phyloP scores from a whole-genome alignment of 2,329 filamentous ascomycete genomes.

The Aspergillus pseudoviridinutans region DNA sequence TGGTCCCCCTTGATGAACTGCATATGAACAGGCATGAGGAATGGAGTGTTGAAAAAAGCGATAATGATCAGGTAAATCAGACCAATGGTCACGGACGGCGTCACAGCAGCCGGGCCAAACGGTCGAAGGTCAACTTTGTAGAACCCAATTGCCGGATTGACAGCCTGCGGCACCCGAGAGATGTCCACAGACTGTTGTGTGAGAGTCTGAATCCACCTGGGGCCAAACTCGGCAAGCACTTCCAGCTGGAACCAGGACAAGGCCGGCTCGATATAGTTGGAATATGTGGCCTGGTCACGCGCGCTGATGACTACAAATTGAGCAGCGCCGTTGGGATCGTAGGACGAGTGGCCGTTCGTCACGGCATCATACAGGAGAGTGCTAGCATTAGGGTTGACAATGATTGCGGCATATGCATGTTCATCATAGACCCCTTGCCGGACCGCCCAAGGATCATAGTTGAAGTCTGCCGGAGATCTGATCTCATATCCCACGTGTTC shows the following conservation, averaged over 20 bases:
- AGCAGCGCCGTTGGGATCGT: constrained; percentile 57
- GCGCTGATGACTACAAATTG: constrained; percentile 55
- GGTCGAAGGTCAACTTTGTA: constrained; percentile 56
- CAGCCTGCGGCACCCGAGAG: constrained; percentile 47
- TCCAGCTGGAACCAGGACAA: constrained; percentile 46
- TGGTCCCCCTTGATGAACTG: constrained; percentile 54
- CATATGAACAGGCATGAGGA: constrained; percentile 61
- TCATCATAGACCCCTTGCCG: constrained; percentile 58
- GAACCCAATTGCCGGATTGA: constrained; percentile 56
- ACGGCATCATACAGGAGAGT: constrained; percentile 54
- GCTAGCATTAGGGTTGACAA: constrained; percentile 61
- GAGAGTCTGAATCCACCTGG: constrained; percentile 34
- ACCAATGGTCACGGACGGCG: constrained; percentile 58
- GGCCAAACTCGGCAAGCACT: constrained; percentile 48
- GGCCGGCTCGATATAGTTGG: constrained; percentile 52
- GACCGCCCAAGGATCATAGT: constrained; percentile 54
- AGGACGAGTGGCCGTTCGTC: constrained; percentile 52
- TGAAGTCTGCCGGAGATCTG: constrained; percentile 49
- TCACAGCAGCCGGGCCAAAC: constrained; percentile 52
- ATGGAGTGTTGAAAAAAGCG: constrained; percentile 63
- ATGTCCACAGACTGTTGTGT: constrained; percentile 40
- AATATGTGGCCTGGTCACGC: constrained; percentile 54
- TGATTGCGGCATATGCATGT: constrained; percentile 57
- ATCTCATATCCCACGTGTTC: constrained; percentile 50
- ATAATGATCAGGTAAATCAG: constrained; percentile 66